Percentiles rank a stretch among this genome's conserved stretches.
Evolutionary conservation across 768 basidiomycete species (phyloP).

Genomic region (Thelephora ganbajun): DNA sequence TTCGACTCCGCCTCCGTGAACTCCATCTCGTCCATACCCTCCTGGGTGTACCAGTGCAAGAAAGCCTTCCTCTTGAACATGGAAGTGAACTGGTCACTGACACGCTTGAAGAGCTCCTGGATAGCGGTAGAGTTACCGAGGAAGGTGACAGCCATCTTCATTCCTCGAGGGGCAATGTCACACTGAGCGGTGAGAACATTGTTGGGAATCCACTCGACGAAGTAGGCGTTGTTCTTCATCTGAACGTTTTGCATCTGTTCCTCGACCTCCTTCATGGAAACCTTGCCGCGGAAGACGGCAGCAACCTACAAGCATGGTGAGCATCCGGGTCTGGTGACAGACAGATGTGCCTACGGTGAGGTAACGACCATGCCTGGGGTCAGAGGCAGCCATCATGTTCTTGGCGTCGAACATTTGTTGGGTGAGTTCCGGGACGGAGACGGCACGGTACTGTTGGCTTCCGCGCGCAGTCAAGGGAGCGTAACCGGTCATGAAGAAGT

Average conservation of each 20-base stretch:
- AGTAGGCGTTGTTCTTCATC: slow-evolving; percentile 96
- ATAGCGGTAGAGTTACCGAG: slow-evolving; percentile 95
- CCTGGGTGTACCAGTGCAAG: slow-evolving; percentile 98
- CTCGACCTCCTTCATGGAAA: slow-evolving; percentile 99
- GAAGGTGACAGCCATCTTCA: slow-evolving; percentile 97
- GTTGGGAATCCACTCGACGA: slow-evolving; percentile 99
- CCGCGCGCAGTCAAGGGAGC: slow-evolving; percentile 91
- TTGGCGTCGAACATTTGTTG: slow-evolving; percentile 99
- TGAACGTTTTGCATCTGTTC: slow-evolving; percentile 98
- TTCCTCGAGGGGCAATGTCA: slow-evolving; percentile 89
- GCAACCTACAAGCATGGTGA: slow-evolving; percentile 40
- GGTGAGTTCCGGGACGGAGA: slow-evolving; percentile 94
- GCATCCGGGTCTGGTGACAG: not conserved
- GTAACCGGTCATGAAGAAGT: slow-evolving; percentile 98
- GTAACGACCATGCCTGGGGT: slow-evolving; percentile 94
- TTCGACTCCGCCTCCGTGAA: slow-evolving; percentile 99
- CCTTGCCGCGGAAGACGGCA: slow-evolving; percentile 97
- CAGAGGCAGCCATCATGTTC: slow-evolving; percentile 99
- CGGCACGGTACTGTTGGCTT: slow-evolving; percentile 90
- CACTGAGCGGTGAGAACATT: slow-evolving; percentile 97
- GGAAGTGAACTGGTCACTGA: slow-evolving; percentile 94
- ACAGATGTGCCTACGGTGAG: slow-evolving; percentile 52
- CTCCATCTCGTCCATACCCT: slow-evolving; percentile 99
- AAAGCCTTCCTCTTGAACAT: slow-evolving; percentile 99
- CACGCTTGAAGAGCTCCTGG: slow-evolving; percentile 98